phyloP scores from a whole-genome alignment of 2,329 filamentous ascomycete genomes.

The Venturia pyrina region DNA sequence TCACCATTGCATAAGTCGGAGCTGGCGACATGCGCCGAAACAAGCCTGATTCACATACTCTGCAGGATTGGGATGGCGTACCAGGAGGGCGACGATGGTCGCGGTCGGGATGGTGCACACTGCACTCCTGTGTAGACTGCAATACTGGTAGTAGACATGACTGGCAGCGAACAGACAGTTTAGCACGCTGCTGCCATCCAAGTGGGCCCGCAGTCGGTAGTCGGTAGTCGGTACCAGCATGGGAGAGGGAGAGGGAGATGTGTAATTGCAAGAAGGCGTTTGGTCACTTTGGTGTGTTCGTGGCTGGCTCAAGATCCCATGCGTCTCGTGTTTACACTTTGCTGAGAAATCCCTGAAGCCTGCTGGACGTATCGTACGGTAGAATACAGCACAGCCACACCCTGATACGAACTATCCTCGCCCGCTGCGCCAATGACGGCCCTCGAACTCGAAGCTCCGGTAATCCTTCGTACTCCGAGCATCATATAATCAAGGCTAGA shows the following conservation, averaged over 20 bases:
- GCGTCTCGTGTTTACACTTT: no score
- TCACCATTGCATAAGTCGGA: background rate
- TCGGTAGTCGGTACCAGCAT: background rate
- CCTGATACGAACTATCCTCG: background rate
- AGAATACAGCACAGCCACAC: background rate
- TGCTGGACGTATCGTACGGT: background rate
- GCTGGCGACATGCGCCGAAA: background rate
- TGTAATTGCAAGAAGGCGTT: background rate
- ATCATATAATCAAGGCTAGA: no score
- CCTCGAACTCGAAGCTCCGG: background rate
- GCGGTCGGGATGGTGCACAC: no score
- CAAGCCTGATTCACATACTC: background rate
- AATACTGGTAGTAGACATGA: no score
- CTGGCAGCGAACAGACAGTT: no score
- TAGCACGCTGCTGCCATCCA: no score
- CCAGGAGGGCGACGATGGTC: background rate
- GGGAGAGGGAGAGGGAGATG: background rate
- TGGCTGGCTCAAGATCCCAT: no score
- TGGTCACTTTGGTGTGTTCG: no score
- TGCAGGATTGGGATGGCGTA: background rate
- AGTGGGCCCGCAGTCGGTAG: no score
- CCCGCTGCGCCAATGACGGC: background rate
- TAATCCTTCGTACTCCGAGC: background rate
- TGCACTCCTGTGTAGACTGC: no score
- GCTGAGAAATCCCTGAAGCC: no score